Evolutionary conservation across 2,329 filamentous ascomycete genomes (phyloP), one percentile per base, ranked within the genome.

Genomic region (Endoconidiophora laricicola): DNA sequence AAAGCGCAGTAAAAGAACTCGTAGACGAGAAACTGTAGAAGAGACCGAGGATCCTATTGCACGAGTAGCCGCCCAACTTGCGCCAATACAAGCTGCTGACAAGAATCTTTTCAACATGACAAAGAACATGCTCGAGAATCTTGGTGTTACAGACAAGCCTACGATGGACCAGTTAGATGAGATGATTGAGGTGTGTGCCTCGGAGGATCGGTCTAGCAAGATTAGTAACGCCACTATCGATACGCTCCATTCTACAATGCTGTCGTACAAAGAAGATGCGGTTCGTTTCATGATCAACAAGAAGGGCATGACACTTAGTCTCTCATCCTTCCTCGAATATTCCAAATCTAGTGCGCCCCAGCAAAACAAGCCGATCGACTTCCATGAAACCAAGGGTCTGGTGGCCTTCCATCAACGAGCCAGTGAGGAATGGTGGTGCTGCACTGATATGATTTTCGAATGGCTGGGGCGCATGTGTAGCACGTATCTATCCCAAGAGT

Each of bases 1-100:
- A 48, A 81, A 80, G 58, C 68, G 78, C 51, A 81, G 78, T 61
- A 83, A 83, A 58, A 68, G 79, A 46, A 78, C 78, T 26, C 70
- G 79, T 43, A 72, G 76, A 16, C 69, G 79, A 49, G 78, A 81
- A 41, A 73, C 70, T 3, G 67, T 71, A 9, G 76, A 74, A 36
- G 76, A 78, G 45, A 61, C 64, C 0, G 60, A 71, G 12, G 75
- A 79, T 53, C 66, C 73, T 5, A 71, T 67, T 46, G 69, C 68
- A 1, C 63, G 72, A 23, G 67, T 72, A 48, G 71, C 74, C 1
- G 70, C 69, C 47, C 73, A 79, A 56, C 61, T 80, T 3, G 70
- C 74, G 55, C 70, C 72, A 2, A 73, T 69, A 44, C 74, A 78
- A 54, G 73, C 73, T 2, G 71, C 70, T 10, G 75, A 78, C 54